Evolutionary conservation across 768 basidiomycete species (phyloP).

Genomic region (Krasilnikovozyma curviuscula): DNA sequence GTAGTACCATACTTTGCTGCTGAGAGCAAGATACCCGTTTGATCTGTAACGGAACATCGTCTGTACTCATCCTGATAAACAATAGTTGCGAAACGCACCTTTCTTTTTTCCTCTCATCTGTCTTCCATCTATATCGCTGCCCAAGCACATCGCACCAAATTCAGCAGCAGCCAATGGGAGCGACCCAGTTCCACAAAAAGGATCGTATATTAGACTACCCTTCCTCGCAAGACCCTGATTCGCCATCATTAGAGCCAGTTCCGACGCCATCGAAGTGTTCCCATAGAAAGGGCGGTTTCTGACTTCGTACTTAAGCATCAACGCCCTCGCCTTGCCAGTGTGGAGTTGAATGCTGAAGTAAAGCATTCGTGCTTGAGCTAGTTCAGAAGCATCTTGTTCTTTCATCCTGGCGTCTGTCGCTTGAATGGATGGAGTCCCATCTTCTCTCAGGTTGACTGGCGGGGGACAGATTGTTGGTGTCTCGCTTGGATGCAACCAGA

Average conservation of each 20-base stretch:
- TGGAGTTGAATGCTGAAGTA: constrained; percentile 18
- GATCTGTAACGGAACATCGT: no score
- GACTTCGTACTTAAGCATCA: constrained; percentile 57
- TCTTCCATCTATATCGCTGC: constrained; percentile 90
- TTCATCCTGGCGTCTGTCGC: no score
- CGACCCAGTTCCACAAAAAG: constrained; percentile 50
- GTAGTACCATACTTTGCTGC: constrained; percentile 66
- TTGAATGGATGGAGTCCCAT: no score
- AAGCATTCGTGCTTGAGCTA: constrained; percentile 7
- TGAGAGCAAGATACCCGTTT: constrained; percentile 57
- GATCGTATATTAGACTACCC: constrained; percentile 63
- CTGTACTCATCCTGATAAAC: no score
- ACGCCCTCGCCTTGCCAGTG: constrained; percentile 38
- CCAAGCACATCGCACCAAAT: constrained; percentile 70
- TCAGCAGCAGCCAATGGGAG: constrained; percentile 46
- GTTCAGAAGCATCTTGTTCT: no score
- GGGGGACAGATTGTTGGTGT: no score
- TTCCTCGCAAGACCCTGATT: constrained; percentile 86
- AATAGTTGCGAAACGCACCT: no score
- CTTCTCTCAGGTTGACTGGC: no score
- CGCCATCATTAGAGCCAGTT: constrained; percentile 87
- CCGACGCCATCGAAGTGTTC: constrained; percentile 95
- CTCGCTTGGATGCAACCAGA: no score
- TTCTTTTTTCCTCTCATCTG: constrained; percentile 77
- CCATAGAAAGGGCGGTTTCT: constrained; percentile 81